Base-by-base conservation (phyloP, 345 rosid species). In the Eutrema yunnanense region DNA sequence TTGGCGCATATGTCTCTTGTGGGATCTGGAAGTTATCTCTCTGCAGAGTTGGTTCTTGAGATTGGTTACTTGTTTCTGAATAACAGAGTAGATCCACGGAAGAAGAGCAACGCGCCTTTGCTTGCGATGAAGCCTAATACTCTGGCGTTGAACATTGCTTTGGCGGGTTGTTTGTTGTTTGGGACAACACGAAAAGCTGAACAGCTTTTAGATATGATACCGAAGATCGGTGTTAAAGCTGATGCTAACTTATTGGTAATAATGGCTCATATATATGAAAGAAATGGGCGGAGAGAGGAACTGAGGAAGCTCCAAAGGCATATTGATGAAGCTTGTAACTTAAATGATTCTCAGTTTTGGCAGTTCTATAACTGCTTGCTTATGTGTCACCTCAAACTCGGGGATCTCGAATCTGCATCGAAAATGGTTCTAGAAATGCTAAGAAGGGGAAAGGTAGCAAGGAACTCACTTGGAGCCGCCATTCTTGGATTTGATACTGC, bases 81-180 rank as follows among this genome's bases (percentile, higher is more conserved):
- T 66, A 86, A 84, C 13, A 80, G 89, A 59, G 86, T 92, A 8
- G 96, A 94, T 67, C 93, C 96, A 1, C 90, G 96, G 59, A 94
- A 92, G 65, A 94, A 87, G 85, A 76, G 81, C 75, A 94, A 94
- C 67, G 84, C 87, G 2, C 84, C 93, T 61, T 78, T 94, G 76
- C 84, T 94, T 79, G 85, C 87, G 29, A 92, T 88, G 98, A 94
- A 85, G 86, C 98, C 97, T 71, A 85, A 89, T 72, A 80, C 96
- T 6, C 80, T 42, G 52, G 77, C 87, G 55, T 77, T 89, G 79
- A 92, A 86, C 81, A 73, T 86, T 80, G 97, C 89, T 78, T 80
- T 94, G 74, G 84, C 89, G 6, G 95, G 97, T 36, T 89, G 96
- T 78, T 81, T 92, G 56, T 69, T 89, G 87, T 92, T 83, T 58